Evolutionary conservation across 257 asterid genomes (phyloP).

Genomic region (Solanum pennellii): DNA sequence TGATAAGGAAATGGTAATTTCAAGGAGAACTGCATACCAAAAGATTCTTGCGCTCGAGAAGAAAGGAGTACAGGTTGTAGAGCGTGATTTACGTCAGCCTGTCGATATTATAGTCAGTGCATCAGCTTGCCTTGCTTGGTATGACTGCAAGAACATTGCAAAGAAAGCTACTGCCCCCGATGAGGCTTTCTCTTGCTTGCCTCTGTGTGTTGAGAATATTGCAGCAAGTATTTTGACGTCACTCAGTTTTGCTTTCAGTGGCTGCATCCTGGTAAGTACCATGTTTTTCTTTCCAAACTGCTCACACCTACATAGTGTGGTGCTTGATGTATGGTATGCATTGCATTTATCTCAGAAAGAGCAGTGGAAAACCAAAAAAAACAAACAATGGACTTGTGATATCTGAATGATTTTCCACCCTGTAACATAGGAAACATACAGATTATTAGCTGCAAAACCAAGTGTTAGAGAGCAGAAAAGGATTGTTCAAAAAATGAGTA

Average conservation of each 20-base stretch:
- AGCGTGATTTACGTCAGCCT: slow-evolving; percentile 73
- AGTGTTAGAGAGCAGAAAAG: background rate
- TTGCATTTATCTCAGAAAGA: background rate
- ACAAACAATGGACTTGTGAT: background rate
- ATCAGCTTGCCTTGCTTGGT: slow-evolving; percentile 84
- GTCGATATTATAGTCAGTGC: slow-evolving; percentile 71
- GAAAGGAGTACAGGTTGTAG: slow-evolving; percentile 76
- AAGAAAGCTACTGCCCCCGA: slow-evolving; percentile 73
- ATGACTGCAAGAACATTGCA: slow-evolving; percentile 68
- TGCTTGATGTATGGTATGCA: background rate
- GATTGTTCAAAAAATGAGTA: background rate
- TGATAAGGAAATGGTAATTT: slow-evolving; percentile 76
- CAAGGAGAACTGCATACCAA: slow-evolving; percentile 87
- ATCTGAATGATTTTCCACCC: background rate
- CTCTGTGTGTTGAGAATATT: slow-evolving; percentile 77
- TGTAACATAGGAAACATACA: background rate
- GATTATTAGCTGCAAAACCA: background rate
- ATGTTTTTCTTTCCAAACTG: slow-evolving; percentile 3
- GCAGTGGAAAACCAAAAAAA: background rate
- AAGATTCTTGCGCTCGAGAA: slow-evolving; percentile 81
- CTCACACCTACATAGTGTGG: background rate
- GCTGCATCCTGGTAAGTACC: slow-evolving; percentile 85
- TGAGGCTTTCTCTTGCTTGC: slow-evolving; percentile 71
- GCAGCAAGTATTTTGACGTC: slow-evolving; percentile 77
- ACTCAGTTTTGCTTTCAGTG: slow-evolving; percentile 83